Evolutionary conservation across 2,329 filamentous ascomycete genomes (phyloP), one percentile per base, ranked within the genome.

Genomic region (Golovinomyces cichoracearum): DNA sequence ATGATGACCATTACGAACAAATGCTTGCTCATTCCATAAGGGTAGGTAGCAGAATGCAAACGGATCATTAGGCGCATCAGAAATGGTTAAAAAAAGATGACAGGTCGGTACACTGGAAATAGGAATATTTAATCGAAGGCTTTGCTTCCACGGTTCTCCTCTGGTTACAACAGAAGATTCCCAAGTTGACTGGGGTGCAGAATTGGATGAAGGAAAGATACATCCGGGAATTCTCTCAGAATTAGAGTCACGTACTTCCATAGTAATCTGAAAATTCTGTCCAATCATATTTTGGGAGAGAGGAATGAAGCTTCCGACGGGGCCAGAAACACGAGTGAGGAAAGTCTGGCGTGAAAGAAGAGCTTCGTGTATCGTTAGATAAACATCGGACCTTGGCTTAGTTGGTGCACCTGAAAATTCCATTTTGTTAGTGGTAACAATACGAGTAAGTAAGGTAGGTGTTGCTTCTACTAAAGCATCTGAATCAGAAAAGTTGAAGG

Each of bases 21-120:
- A 98, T 0, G 90, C 88, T 50, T 85, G 77, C 22, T 83, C 75
- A 47, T 88, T 82, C 90, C 92, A 98, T 1, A 98, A 68, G 0
- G 90, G 90, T 67, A 98, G 78, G 70, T 92, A 86, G 13, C 83
- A 83, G 40, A 95, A 70, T 2, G 90, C 88, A 61, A 95, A 94
- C 0, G 90, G 85, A 42, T 83, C 79, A 49, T 80, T 79, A 0
- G 88, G 85, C 47, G 82, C 74, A 63, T 95, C 85, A 7, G 85
- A 79, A 49, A 98, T 66, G 55, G 83, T 86, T 73, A 98, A 81
- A 29, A 93, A 82, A 23, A 95, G 67, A 65, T 98, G 90, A 10
- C 82, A 78, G 21, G 76, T 75, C 2, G 78, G 72, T 0, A 98
- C 88, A 54, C 94, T 80, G 47, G 81, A 72, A 0, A 83, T 77